These are phyloP conservation scores for Sideroxylon spinosum DNA, from an alignment of 179 eudicot species.

Conservation along the genomic window DNA sequence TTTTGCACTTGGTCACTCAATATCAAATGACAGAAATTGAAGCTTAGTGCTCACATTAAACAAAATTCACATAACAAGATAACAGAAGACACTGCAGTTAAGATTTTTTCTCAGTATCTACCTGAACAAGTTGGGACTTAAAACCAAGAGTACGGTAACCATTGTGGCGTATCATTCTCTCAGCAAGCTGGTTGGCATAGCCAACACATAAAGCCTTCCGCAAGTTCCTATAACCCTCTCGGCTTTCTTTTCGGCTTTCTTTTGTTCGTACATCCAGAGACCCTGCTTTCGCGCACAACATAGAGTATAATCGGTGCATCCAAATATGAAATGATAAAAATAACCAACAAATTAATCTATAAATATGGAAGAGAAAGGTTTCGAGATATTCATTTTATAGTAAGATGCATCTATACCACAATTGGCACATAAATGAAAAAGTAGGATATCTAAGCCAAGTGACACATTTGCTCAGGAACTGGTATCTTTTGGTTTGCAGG, in stretches of 20 bases:
- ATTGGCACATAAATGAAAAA: neutral
- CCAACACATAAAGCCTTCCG: slow-evolving; percentile 84
- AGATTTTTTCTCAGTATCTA: slow-evolving; percentile 14
- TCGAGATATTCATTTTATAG: neutral
- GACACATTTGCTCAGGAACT: neutral
- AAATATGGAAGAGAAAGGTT: neutral
- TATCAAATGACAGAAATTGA: neutral
- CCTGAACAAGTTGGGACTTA: slow-evolving; percentile 87
- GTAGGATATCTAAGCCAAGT: neutral
- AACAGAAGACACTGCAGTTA: neutral
- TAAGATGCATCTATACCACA: neutral
- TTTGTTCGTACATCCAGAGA: slow-evolving; percentile 60
- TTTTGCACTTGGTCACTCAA: neutral
- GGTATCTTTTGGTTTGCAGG: neutral
- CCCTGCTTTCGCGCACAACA: slow-evolving; percentile 30
- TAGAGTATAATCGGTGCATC: neutral
- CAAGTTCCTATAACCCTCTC: slow-evolving; percentile 55
- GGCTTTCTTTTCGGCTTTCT: slow-evolving; percentile 48
- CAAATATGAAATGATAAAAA: neutral
- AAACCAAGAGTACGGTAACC: slow-evolving; percentile 85
- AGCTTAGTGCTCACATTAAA: neutral
- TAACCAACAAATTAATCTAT: neutral
- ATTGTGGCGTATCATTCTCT: slow-evolving; percentile 87
- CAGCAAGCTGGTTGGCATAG: slow-evolving; percentile 92
- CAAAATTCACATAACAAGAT: neutral